Percentiles rank a stretch among this genome's conserved stretches.
These are phyloP conservation scores for Mortierella polycephala DNA, from an alignment of 371 early-diverging fungal genomes.

Conservation along the genomic window DNA sequence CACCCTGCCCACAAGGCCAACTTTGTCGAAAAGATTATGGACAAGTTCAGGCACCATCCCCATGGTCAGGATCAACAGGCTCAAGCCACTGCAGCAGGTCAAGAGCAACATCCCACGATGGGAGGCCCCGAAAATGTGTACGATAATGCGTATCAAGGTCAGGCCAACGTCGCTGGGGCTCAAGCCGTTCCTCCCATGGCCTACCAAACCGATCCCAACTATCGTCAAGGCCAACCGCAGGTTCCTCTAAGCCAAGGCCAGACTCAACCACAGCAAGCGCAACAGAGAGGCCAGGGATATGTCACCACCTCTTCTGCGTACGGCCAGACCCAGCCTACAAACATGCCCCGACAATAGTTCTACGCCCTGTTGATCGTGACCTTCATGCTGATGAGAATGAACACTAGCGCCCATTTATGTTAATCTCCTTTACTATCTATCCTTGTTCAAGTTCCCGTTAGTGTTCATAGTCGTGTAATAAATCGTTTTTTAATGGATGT, in stretches of 20 bases:
- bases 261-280: background rate
- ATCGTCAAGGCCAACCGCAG: background rate
- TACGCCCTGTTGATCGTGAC: background rate
- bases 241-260: background rate
- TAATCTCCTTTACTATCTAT: background rate
- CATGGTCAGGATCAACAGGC: constrained; percentile 1
- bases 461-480: too few species aligned
- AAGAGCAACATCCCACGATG: constrained; percentile 16
- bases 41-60: constrained; percentile 20
- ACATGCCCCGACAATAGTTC: background rate
- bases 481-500: too few species aligned
- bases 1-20: constrained; percentile 4
- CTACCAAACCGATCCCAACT: constrained; percentile 9
- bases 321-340: background rate
- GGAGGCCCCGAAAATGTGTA: constrained; percentile 11
- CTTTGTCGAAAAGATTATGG: constrained; percentile 17
- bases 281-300: too few species aligned
- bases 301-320: background rate
- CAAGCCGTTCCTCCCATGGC: constrained; percentile 43
- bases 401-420: background rate
- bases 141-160: constrained; percentile 30
- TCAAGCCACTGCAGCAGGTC: background rate
- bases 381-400: background rate
- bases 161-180: constrained; percentile 24
- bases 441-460: too few species aligned